Percentiles rank a stretch among this genome's conserved stretches.
phyloP scores from a whole-genome alignment of 108 stramenopile genomes.

The Bacterosira constricta region DNA sequence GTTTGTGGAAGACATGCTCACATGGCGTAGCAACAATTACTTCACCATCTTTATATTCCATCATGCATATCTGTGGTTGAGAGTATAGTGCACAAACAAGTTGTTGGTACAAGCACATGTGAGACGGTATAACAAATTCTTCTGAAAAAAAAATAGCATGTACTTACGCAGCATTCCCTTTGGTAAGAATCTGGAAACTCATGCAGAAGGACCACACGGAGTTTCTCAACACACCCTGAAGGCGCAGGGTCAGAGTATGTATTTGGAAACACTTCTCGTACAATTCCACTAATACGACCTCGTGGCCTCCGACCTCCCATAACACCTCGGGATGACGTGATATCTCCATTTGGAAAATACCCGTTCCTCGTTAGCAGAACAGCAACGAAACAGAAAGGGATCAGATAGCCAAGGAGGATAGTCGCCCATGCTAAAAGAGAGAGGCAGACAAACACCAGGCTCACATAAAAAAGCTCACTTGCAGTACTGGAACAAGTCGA shows the following conservation, averaged over 20 bases:
- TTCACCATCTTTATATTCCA: conserved; percentile 56
- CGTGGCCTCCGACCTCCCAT: conserved; percentile 26
- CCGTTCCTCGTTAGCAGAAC: conserved; percentile 70
- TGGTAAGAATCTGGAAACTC: conserved; percentile 54
- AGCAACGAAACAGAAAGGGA: conserved; percentile 67
- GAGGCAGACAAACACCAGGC: conserved; percentile 56
- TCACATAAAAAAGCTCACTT: conserved; percentile 60
- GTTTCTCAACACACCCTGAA: conserved; percentile 53
- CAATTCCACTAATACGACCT: conserved; percentile 27
- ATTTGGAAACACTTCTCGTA: conserved; percentile 54
- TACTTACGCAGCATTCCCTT: conserved; percentile 65
- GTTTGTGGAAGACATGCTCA: conserved; percentile 78
- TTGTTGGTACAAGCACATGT: too few species aligned
- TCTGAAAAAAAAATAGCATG: background rate
- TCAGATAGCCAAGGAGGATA: conserved; percentile 63
- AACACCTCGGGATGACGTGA: conserved; percentile 15
- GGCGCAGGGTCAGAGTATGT: conserved; percentile 60
- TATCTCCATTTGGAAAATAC: conserved; percentile 57
- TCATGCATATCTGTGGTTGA: conserved; percentile 62
- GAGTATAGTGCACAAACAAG: too few species aligned
- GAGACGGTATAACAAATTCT: too few species aligned
- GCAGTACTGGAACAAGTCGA: conserved; percentile 62
- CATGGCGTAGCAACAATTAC: conserved; percentile 72
- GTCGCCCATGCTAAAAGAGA: conserved; percentile 68
- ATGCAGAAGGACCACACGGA: conserved; percentile 43